These are phyloP conservation scores for Monosporascus sp. DNA, from an alignment of 2,329 filamentous ascomycete species.

Conservation along the genomic window DNA sequence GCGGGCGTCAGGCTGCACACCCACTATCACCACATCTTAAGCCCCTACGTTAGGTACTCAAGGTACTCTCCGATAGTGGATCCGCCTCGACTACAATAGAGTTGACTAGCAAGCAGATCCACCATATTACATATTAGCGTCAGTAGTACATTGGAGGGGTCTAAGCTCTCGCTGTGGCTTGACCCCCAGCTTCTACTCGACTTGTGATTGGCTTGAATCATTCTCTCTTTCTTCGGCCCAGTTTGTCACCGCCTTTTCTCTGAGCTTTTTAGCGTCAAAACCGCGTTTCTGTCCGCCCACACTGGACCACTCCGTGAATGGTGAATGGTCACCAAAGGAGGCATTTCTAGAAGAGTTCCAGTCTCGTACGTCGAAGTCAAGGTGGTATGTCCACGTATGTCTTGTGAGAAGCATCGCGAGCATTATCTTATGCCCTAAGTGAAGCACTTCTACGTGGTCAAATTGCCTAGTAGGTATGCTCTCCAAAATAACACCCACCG, in stretches of 20 bases:
- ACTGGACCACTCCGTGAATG: constrained; percentile 4
- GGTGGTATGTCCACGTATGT: too few species aligned
- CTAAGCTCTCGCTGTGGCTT: not conserved
- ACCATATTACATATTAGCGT: not conserved
- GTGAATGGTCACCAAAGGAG: too few species aligned
- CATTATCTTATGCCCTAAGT: too few species aligned
- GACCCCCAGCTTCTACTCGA: not conserved
- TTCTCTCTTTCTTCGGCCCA: constrained; percentile 9
- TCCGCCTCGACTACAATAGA: not conserved
- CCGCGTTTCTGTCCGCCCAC: not conserved
- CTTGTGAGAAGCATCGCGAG: too few species aligned
- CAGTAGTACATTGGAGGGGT: not conserved
- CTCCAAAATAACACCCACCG: too few species aligned
- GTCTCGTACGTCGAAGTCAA: too few species aligned
- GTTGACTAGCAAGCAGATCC: not conserved
- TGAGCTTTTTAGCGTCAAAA: not conserved
- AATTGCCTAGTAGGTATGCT: too few species aligned
- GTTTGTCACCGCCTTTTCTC: constrained; percentile 24
- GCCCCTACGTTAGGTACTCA: not conserved
- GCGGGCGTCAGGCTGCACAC: not conserved
- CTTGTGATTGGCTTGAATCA: constrained; percentile 19
- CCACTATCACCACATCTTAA: too few species aligned
- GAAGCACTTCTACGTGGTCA: too few species aligned
- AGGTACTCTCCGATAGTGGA: not conserved
- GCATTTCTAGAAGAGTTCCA: too few species aligned